A percentile compares a stretch with the other conserved stretches of the same genome.
phyloP scores from a whole-genome alignment of 257 asterid genomes.

The Nicotiana attenuata region DNA sequence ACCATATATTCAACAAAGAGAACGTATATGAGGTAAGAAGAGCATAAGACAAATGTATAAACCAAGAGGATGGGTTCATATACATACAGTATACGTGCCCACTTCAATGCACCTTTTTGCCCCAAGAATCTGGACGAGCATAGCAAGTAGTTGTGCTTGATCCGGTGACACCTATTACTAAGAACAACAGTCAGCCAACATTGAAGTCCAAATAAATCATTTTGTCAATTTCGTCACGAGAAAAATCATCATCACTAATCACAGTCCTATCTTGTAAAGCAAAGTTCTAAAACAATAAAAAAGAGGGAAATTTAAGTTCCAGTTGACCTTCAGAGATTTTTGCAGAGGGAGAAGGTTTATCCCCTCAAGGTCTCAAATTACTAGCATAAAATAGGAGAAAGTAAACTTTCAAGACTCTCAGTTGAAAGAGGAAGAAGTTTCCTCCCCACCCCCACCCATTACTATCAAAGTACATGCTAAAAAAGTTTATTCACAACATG shows the following conservation, averaged over 20 bases:
- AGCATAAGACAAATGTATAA: not conserved
- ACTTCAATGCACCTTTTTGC: constrained; percentile 92
- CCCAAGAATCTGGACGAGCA: constrained; percentile 82
- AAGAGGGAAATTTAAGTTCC: not conserved
- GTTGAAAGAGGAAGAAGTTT: not conserved
- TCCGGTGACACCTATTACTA: constrained; percentile 76
- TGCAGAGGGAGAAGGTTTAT: not conserved
- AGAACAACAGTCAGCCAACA: not conserved
- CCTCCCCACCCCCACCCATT: not conserved
- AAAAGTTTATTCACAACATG: not conserved
- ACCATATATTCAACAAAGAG: not conserved
- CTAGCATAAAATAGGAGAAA: constrained; percentile 2
- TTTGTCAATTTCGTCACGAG: not conserved
- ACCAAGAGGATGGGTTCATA: not conserved
- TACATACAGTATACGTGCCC: constrained; percentile 78
- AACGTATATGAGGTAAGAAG: not conserved
- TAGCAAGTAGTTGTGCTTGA: constrained; percentile 92
- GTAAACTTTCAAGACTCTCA: not conserved
- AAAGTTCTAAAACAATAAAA: not conserved
- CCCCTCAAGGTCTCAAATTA: not conserved
- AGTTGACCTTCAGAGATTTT: not conserved
- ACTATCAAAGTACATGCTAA: not conserved
- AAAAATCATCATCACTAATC: not conserved
- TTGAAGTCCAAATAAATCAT: not conserved
- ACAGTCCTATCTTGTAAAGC: not conserved